Evolutionary conservation across 805 yeast species (phyloP).

Genomic region (Saccharomycopsis sp.): DNA sequence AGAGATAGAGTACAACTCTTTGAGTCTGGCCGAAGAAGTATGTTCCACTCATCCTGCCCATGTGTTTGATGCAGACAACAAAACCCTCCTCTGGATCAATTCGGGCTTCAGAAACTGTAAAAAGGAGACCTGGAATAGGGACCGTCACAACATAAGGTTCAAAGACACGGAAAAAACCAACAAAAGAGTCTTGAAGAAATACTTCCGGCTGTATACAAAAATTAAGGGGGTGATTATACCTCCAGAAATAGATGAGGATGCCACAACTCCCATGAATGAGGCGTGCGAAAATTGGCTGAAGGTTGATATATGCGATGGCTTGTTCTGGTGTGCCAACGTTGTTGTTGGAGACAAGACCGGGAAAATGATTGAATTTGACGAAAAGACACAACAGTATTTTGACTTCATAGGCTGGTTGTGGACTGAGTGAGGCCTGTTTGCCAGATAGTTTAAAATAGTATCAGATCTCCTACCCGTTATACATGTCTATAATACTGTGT

Average conservation of each 20-base stretch:
- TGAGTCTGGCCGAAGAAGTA: slow-evolving; percentile 30
- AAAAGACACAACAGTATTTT: slow-evolving; percentile 23
- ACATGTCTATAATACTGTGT: too few species aligned
- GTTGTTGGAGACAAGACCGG: slow-evolving; percentile 36
- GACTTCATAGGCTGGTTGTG: slow-evolving; percentile 34
- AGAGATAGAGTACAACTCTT: slow-evolving; percentile 22
- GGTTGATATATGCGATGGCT: slow-evolving; percentile 40
- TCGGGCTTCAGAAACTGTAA: slow-evolving; percentile 50
- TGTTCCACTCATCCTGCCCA: slow-evolving; percentile 49
- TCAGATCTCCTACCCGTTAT: too few species aligned
- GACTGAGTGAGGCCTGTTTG: slow-evolving; percentile 21
- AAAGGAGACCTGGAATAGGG: slow-evolving; percentile 27
- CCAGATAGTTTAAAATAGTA: too few species aligned
- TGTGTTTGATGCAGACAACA: slow-evolving; percentile 31
- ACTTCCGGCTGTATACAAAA: slow-evolving; percentile 20
- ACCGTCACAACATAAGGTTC: slow-evolving; percentile 7
- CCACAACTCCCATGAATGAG: slow-evolving; percentile 28
- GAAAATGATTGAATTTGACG: slow-evolving; percentile 22
- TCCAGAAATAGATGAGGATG: slow-evolving; percentile 8
- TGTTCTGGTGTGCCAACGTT: slow-evolving; percentile 54
- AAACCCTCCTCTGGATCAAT: slow-evolving; percentile 50
- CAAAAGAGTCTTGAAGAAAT: slow-evolving; percentile 4
- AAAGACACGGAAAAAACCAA: slow-evolving; percentile 22
- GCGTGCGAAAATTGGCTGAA: slow-evolving; percentile 46
- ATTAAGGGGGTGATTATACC: slow-evolving; percentile 16